Percentiles rank a stretch among this genome's conserved stretches.
These are phyloP conservation scores for Lycium barbarum DNA, from an alignment of 257 asterid genomes.

Conservation along the genomic window DNA sequence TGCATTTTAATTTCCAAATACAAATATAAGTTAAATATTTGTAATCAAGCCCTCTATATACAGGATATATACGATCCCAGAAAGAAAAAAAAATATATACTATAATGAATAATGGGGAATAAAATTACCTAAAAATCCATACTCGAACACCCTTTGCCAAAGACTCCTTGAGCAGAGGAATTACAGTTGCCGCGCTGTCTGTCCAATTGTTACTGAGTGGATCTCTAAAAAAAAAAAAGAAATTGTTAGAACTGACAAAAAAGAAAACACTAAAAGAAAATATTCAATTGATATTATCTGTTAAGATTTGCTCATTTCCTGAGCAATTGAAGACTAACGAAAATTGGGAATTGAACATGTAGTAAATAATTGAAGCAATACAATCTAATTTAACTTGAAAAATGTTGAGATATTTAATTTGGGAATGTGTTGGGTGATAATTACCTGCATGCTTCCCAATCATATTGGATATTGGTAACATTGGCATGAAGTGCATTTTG, in stretches of 20 bases:
- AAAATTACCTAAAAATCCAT: conserved; percentile 37
- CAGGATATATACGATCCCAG: neutral
- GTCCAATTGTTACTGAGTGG: neutral
- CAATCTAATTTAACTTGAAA: neutral
- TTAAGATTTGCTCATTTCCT: no score
- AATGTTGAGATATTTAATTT: no score
- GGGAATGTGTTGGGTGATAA: neutral
- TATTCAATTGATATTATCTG: neutral
- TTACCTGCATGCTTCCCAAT: neutral
- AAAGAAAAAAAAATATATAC: neutral
- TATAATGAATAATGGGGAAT: neutral
- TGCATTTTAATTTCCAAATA: neutral
- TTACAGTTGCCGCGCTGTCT: conserved; percentile 21
- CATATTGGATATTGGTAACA: neutral
- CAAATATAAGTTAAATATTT: neutral
- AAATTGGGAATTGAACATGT: neutral
- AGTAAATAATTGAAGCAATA: neutral
- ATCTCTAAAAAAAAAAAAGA: neutral
- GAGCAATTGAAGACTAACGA: neutral
- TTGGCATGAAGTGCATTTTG: conserved; percentile 25
- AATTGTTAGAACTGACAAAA: neutral
- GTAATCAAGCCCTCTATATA: neutral
- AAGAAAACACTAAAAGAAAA: no score
- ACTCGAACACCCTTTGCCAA: conserved; percentile 33
- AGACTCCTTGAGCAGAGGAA: conserved; percentile 35